Evolutionary conservation across 768 basidiomycete species (phyloP).

Genomic region (Tremella mesenterica): DNA sequence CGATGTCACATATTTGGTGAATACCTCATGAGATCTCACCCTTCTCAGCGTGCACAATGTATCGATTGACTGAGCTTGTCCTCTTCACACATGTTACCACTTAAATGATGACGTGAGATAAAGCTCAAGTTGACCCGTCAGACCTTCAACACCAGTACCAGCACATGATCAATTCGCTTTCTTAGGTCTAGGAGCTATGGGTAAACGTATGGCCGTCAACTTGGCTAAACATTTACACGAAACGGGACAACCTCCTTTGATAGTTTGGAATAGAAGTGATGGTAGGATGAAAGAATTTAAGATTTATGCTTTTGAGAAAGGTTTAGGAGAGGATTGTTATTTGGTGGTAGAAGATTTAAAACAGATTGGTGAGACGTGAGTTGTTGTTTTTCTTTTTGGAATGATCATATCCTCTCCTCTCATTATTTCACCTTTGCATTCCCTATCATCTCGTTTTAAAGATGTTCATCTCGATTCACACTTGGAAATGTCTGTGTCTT

Average conservation of each 20-base stretch:
- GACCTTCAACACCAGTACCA: conserved; percentile 34
- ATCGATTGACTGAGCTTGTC: no score
- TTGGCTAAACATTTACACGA: conserved; percentile 51
- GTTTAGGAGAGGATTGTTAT: conserved; percentile 53
- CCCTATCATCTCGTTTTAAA: background rate
- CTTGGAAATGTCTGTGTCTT: no score
- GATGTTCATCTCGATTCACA: no score
- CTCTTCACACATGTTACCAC: no score
- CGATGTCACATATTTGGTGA: no score
- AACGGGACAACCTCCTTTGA: conserved; percentile 50
- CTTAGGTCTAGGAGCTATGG: conserved; percentile 53
- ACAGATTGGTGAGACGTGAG: conserved; percentile 53
- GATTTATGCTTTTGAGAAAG: conserved; percentile 53
- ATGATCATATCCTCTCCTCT: background rate
- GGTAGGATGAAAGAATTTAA: conserved; percentile 47
- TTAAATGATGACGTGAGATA: background rate
- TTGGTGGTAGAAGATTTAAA: conserved; percentile 54
- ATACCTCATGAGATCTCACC: no score
- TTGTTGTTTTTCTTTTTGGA: background rate
- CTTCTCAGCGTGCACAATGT: no score
- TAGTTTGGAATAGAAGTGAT: conserved; percentile 67
- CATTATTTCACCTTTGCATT: background rate
- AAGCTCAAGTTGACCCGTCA: conserved; percentile 3
- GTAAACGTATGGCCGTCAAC: conserved; percentile 68
- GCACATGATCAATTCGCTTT: conserved; percentile 49